Base-by-base conservation (phyloP, 805 yeast species). In the Barnettozyma botsteinii region DNA sequence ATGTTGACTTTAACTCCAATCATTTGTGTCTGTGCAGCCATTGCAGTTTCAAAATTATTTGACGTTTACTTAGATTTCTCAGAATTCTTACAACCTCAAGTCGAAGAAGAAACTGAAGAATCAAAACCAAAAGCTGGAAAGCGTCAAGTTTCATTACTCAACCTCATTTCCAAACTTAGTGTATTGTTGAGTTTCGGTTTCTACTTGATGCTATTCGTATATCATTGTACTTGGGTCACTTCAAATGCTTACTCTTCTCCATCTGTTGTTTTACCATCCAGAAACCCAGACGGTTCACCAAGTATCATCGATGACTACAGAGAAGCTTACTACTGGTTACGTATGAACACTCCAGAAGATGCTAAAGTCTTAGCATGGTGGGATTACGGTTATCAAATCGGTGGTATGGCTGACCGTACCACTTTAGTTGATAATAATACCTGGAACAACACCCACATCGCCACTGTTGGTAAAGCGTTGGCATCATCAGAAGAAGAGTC, bases 381-480 rank as follows among this genome's bases (percentile, higher is more conserved):
- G 99, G 98, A 94, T 70, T 94, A 94, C 59, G 99, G 99, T 40
- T 93, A 93, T 65, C 99, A 93, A 70, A 93, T 93, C 56, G 98
- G 98, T 54, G 99, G 99, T 48, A 93, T 93, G 98, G 98, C 98
- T 33, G 98, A 93, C 66, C 79, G 99, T 59, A 91, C 98, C 49
- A 93, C 99, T 6, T 72, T 93, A 52, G 99, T 94, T 29, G 99
- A 93, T 64, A 93, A 93, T 75, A 93, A 93, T 67, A 93, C 99
- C 10, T 93, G 99, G 98, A 93, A 93, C 63, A 93, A 93, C 70
- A 93, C 98, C 4, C 99, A 93, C 62, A 94, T 93, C 64, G 99
- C 98, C 51, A 88, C 96, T 13, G 98, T 93, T 40, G 99, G 99
- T 55, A 88, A 88, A 64, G 98, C 98, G 15, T 87, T 93, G 96